Evolutionary conservation across 2,329 filamentous ascomycete species (phyloP).

Genomic region (Alternaria incomplexa): DNA sequence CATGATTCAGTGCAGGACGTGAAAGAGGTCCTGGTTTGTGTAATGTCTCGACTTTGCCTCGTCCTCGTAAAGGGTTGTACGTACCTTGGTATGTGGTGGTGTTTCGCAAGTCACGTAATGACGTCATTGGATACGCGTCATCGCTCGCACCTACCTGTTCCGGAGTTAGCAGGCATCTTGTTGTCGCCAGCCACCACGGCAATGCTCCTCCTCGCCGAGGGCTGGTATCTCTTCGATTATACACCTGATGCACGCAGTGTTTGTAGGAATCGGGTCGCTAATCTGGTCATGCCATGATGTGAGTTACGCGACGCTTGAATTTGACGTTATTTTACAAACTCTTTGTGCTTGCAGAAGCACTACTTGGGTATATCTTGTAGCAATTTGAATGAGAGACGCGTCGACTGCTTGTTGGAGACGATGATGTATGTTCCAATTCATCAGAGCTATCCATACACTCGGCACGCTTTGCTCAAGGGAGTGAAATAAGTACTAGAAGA

Average conservation of each 20-base stretch:
- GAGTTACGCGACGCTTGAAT: background rate
- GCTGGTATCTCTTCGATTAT: background rate
- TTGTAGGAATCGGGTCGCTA: background rate
- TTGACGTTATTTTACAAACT: background rate
- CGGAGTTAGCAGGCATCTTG: background rate
- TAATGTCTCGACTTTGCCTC: background rate
- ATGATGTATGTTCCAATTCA: background rate
- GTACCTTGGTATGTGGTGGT: background rate
- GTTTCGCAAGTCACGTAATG: background rate
- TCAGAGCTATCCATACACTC: background rate
- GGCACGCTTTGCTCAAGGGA: background rate
- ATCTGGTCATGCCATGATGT: background rate
- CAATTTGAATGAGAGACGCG: background rate
- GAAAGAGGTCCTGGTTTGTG: background rate
- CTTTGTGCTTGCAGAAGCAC: background rate
- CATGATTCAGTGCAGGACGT: too few relatives aligned
- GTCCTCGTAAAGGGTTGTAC: background rate
- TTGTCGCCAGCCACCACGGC: background rate
- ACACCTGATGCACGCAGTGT: background rate
- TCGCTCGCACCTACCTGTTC: background rate
- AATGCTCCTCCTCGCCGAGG: background rate
- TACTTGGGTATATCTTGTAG: background rate
- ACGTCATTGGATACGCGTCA: background rate
- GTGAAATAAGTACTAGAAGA: background rate
- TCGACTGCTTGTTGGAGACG: background rate